These are phyloP conservation scores for Pleomassaria siparia DNA, from an alignment of 2,329 filamentous ascomycete genomes.

Conservation along the genomic window DNA sequence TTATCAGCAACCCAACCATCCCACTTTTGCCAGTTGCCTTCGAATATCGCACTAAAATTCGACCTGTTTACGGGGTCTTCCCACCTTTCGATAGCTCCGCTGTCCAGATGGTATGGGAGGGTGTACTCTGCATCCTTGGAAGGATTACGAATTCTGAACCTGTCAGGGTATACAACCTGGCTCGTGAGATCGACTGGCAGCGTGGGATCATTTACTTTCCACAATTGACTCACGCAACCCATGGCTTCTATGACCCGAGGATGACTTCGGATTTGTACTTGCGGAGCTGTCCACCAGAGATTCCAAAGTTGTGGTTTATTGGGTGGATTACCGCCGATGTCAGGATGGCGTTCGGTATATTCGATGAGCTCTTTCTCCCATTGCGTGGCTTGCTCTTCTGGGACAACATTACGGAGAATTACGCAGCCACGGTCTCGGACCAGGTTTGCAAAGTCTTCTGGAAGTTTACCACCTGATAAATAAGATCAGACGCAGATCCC, in stretches of 20 bases:
- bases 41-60: conserved; percentile 17
- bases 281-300: conserved; percentile 8
- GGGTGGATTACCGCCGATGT: conserved; percentile 2
- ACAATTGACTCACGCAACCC: conserved; percentile 8
- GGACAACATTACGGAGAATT: conserved; percentile 8
- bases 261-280: conserved; percentile 9
- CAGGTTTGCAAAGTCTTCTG: conserved; percentile 4
- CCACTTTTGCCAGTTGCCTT: conserved; percentile 20
- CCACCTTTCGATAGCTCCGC: conserved; percentile 22
- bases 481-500: background rate
- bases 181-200: conserved; percentile 7
- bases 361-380: conserved; percentile 7
- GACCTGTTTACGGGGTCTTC: conserved; percentile 16
- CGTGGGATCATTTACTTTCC: conserved; percentile 7
- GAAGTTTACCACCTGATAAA: conserved; percentile 4
- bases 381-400: conserved; percentile 8
- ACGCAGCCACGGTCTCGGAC: conserved; percentile 8
- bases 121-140: conserved; percentile 16
- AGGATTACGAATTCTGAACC: conserved; percentile 27
- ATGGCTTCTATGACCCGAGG: conserved; percentile 7
- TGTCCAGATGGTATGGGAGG: conserved; percentile 19
- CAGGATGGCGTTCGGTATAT: conserved; percentile 6
- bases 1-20: conserved; percentile 20
- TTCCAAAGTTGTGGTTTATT: conserved; percentile 3
- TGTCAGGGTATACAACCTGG: conserved; percentile 23